Base-by-base conservation (phyloP, 306 rosid species). In the Benincasa hispida region DNA sequence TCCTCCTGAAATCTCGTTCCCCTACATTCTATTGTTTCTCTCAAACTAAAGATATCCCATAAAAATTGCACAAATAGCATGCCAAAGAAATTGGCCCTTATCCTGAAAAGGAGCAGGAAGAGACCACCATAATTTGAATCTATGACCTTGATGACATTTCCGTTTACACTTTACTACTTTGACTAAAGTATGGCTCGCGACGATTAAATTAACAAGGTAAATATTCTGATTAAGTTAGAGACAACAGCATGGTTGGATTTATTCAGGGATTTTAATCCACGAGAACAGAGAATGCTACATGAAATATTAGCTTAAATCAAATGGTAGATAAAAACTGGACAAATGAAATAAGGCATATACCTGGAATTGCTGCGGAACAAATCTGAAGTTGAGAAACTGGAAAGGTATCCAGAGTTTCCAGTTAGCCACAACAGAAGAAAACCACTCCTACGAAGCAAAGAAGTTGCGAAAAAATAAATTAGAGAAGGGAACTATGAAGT, bases 361-460 rank as follows among this genome's bases (percentile, higher is more conserved):
- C 98, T 93, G 95, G 86, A 93, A 91, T 76, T 92, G 99, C 72
- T 94, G 99, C 1, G 99, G 99, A 72, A 94, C 95, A 82, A 89
- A 94, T 87, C 96, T 87, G 39, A 94, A 94, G 88, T 94, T 94
- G 85, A 94, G 82, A 86, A 94, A 94, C 58, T 94, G 99, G 81
- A 94, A 94, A 80, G 97, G 99, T 83, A 94, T 90, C 99, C 99
- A 94, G 28, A 94, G 87, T 77, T 90, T 87, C 99, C 99, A 94
- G 83, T 94, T 94, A 65, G 90, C 99, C 66, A 92, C 32, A 76
- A 92, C 92, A 78, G 91, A 79, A 75, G 96, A 87, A 86, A 92
- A 87, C 99, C 97, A 94, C 85, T 92, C 99, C 96, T 94, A 34
- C 79, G 75, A 82, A 83, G 77, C 56, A 76, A 75, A 79, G 22